A percentile compares a stretch with the other conserved stretches of the same genome.
These are phyloP conservation scores for Solanum etuberosum DNA, from an alignment of 257 asterid species.

Conservation along the genomic window DNA sequence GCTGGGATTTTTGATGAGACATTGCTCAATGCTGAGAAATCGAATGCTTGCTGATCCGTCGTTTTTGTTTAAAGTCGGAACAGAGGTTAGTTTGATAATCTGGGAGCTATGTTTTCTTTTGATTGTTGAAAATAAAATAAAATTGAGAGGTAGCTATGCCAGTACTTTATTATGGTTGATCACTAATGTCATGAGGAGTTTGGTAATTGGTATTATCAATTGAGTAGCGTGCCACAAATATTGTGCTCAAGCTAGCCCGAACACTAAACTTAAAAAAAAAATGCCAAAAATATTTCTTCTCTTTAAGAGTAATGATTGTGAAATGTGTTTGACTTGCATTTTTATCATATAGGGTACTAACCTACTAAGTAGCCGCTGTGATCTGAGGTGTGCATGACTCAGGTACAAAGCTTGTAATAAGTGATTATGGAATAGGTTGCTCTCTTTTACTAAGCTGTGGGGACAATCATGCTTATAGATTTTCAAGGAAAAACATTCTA, in stretches of 20 bases:
- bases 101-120: neutral
- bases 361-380: neutral
- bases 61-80: constrained; percentile 88
- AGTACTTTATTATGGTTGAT: neutral
- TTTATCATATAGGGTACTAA: neutral
- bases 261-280: neutral
- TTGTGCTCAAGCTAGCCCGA: neutral
- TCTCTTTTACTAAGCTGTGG: neutral
- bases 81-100: constrained; percentile 51
- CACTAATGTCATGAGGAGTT: neutral
- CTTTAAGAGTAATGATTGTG: neutral
- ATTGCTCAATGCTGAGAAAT: constrained; percentile 69
- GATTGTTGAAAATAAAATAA: neutral
- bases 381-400: neutral
- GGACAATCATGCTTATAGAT: neutral
- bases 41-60: constrained; percentile 95
- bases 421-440: neutral
- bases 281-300: neutral
- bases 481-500: neutral
- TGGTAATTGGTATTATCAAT: neutral
- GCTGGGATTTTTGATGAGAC: constrained; percentile 71
- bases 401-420: neutral
- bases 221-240: neutral
- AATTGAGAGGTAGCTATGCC: neutral
- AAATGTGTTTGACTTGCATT: neutral